Evolutionary conservation across 768 basidiomycete species (phyloP), one percentile per base, ranked within the genome.

Genomic region (Trametes villosa): DNA sequence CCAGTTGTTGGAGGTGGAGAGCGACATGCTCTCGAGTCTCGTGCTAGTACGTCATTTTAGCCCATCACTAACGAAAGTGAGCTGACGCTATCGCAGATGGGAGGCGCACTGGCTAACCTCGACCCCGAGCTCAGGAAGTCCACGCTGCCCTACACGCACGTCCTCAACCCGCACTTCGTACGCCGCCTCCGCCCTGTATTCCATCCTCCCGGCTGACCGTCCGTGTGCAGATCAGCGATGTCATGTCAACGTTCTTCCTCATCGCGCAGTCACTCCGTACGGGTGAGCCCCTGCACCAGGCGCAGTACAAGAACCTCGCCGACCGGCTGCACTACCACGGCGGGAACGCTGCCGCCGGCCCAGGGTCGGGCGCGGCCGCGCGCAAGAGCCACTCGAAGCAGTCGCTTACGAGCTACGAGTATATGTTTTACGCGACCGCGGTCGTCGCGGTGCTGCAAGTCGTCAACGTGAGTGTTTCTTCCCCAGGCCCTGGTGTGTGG

Each of bases 91-190:
- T 12, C 44, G 22, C 53, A 80, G 79, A 72, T 80, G 5, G 77
- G 70, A 1, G 73, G 76, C 7, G 75, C 83, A 0, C 74, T 85
- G 18, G 65, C 70, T 1, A 73, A 81, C 18, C 67, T 86, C 29
- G 76, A 81, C 29, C 73, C 73, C 0, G 63, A 71, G 17, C 81
- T 80, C 78, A 71, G 79, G 22, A 70, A 70, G 27, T 59, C 63
- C 7, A 74, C 83, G 49, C 70, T 81, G 0, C 76, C 77, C 30
- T 70, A 74, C 49, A 83, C 81, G 2, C 77, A 79, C 33, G 77
- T 83, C 55, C 73, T 86, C 40, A 82, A 86, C 65, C 84, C 85
- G 0, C 78, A 81, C 65, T 83, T 85, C 62, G 83, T 82, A 58
- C 63, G 78, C 77, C 30, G 4, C 38, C 4, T 22, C 30, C 13